These are phyloP conservation scores for Plasmodium knowlesi DNA, from an alignment of 169 alveolate genomes.

Conservation along the genomic window DNA sequence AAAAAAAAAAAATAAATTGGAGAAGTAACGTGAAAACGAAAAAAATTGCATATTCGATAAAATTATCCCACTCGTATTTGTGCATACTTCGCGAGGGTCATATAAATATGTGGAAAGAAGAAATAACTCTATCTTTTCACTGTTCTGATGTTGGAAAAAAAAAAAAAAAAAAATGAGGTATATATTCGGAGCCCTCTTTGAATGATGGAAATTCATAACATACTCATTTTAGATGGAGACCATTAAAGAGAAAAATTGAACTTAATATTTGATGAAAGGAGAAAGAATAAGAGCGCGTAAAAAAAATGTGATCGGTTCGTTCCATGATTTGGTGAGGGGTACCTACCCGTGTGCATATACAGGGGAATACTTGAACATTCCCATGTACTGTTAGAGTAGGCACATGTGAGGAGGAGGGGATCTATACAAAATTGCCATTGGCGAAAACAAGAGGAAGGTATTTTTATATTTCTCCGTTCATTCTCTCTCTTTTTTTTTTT, in stretches of 20 bases:
- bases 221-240: not conserved
- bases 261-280: not conserved
- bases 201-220: not conserved
- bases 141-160: not conserved
- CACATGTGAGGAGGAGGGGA: not conserved
- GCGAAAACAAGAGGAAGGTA: not conserved
- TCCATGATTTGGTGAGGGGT: not conserved
- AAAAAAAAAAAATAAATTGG: not conserved
- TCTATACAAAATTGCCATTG: not conserved
- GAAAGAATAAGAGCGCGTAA: not conserved
- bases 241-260: not conserved
- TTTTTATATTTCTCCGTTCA: not conserved
- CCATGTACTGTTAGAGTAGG: not conserved
- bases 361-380: not conserved
- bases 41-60: not conserved
- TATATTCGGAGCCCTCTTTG: not conserved
- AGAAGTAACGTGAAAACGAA: not conserved
- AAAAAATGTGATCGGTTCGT: not conserved
- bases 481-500: too few species aligned
- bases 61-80: not conserved
- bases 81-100: not conserved
- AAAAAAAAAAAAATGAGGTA: not conserved
- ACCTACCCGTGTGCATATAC: not conserved
- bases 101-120: not conserved
- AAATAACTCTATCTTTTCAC: not conserved